phyloP scores from a whole-genome alignment of 1,284 basidiomycete genomes.

The Trametes polyzona region DNA sequence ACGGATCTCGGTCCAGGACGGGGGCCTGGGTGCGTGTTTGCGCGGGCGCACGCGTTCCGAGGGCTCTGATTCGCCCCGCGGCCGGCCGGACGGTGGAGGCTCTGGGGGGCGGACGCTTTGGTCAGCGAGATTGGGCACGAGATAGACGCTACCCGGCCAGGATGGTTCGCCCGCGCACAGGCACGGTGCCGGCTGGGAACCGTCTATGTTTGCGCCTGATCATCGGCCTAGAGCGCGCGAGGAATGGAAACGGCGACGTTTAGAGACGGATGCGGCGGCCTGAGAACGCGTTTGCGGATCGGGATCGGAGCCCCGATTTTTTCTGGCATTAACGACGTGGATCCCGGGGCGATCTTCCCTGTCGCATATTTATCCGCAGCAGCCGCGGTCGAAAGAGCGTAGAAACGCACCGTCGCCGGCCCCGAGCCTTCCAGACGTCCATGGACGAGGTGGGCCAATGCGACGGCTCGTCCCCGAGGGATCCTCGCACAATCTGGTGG shows the following conservation, averaged over 20 bases:
- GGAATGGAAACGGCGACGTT: conserved; percentile 13
- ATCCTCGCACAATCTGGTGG: conserved; percentile 24
- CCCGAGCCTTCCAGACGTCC: conserved; percentile 10
- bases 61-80: conserved; percentile 14
- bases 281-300: conserved; percentile 19
- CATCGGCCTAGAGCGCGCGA: conserved; percentile 14
- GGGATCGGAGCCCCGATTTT: conserved; percentile 19
- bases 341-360: conserved; percentile 18
- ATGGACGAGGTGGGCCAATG: background rate
- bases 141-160: conserved; percentile 26
- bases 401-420: conserved; percentile 10
- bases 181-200: conserved; percentile 23
- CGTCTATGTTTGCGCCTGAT: conserved; percentile 25
- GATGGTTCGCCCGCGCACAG: conserved; percentile 21
- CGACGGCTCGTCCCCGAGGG: conserved; percentile 18
- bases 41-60: conserved; percentile 5
- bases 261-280: conserved; percentile 11
- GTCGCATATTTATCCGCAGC: conserved; percentile 15
- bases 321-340: conserved; percentile 6
- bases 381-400: conserved; percentile 7
- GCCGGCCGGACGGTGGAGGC: conserved; percentile 12
- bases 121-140: conserved; percentile 22
- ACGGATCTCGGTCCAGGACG: conserved; percentile 6
- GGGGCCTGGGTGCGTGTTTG: conserved; percentile 8
- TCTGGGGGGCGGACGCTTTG: conserved; percentile 18